Percentiles rank a stretch among this genome's conserved stretches.
Evolutionary conservation across 345 rosid genomes (phyloP).

Genomic region (Draba incana): DNA sequence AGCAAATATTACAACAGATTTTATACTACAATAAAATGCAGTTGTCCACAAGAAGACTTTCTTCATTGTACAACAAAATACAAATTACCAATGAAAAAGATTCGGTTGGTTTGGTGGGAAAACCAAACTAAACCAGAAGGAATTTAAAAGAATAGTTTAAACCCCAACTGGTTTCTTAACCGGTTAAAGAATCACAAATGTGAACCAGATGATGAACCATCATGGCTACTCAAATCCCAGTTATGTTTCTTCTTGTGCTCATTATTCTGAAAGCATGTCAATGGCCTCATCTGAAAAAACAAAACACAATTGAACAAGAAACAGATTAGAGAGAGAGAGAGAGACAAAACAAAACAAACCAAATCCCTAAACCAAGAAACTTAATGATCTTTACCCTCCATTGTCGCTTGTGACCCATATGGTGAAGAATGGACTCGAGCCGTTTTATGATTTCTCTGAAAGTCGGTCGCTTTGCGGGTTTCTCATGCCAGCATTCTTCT

Average conservation of each 20-base stretch:
- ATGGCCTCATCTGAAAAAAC: constrained; percentile 59
- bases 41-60: constrained; percentile 21
- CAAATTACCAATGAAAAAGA: constrained; percentile 14
- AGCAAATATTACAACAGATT: constrained; percentile 22
- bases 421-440: constrained; percentile 61
- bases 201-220: constrained; percentile 64
- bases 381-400: constrained; percentile 68
- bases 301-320: constrained; percentile 20
- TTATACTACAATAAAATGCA: constrained; percentile 13
- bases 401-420: constrained; percentile 60
- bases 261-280: constrained; percentile 72
- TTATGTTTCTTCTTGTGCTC: constrained; percentile 74
- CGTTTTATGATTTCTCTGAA: constrained; percentile 69
- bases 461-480: constrained; percentile 76
- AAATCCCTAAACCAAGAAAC: constrained; percentile 12
- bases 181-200: constrained; percentile 37
- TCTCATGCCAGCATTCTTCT: constrained; percentile 88
- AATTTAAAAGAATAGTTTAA: constrained; percentile 23
- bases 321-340: constrained; percentile 38
- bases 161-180: background rate
- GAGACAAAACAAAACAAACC: constrained; percentile 17
- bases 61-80: constrained; percentile 19
- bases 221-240: constrained; percentile 52
- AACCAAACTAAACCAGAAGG: constrained; percentile 33
- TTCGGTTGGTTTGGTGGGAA: constrained; percentile 4